phyloP scores from a whole-genome alignment of 1,284 basidiomycete genomes.

The Sphagnurus paluster region DNA sequence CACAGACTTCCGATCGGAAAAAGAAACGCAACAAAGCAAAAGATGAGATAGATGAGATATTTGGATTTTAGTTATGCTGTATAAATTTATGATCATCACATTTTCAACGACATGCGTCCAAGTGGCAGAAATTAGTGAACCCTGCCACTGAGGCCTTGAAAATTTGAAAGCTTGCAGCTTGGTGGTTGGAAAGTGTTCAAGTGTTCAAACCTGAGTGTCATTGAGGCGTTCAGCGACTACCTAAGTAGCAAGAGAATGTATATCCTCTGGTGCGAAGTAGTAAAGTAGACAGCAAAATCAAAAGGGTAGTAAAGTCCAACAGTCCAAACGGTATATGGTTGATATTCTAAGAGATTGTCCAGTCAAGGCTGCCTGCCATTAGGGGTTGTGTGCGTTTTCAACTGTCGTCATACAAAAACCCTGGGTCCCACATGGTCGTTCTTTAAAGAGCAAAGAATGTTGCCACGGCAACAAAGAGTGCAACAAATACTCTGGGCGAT shows the following conservation, averaged over 20 bases:
- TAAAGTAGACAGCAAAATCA: conserved; percentile 19
- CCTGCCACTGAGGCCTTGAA: too few relatives aligned
- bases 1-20: conserved; percentile 7
- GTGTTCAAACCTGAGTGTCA: conserved; percentile 12
- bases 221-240: conserved; percentile 19
- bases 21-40: conserved; percentile 36
- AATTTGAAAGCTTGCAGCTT: too few relatives aligned
- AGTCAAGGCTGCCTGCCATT: conserved; percentile 9
- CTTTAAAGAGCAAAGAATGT: conserved; percentile 57
- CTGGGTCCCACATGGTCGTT: neutral
- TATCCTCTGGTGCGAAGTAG: conserved; percentile 16
- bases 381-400: conserved; percentile 1
- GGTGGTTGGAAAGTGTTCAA: too few relatives aligned
- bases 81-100: too few relatives aligned
- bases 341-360: conserved; percentile 26
- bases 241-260: conserved; percentile 17
- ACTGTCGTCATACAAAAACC: conserved; percentile 2
- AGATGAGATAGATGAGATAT: conserved; percentile 73
- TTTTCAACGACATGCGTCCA: too few relatives aligned
- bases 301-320: conserved; percentile 16
- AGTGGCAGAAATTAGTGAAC: too few relatives aligned
- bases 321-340: conserved; percentile 25
- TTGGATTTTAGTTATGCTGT: conserved; percentile 50
- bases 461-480: conserved; percentile 48
- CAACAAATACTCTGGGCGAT: conserved; percentile 52